Evolutionary conservation across 1,139 yeast species (phyloP), one percentile per base, ranked within the genome.

Genomic region (Saccharomyces hybrid): DNA sequence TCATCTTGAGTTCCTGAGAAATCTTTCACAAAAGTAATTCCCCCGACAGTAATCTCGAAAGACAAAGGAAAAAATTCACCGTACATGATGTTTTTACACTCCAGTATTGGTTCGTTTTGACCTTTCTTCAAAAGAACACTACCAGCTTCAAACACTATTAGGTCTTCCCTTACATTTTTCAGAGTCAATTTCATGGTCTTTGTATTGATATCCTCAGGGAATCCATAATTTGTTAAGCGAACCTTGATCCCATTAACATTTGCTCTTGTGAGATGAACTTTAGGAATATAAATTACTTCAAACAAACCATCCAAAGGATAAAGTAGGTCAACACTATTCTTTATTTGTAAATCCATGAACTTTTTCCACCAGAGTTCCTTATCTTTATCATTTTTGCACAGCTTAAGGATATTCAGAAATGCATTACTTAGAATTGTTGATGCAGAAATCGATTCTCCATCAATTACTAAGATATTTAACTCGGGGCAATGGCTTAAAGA

Each of bases 401-500:
- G 49, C 44, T 65, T 62, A 27, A 68, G 50, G 20, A 68, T 53
- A 55, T 69, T 64, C 30, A 70, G 56, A 52, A 62, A 64, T 16
- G 70, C 64, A 34, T 67, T 65, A 38, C 69, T 59, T 26, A 70
- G 53, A 13, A 69, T 57, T 1, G 64, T 58, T 1, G 64, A 50
- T 4, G 62, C 59, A 1, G 69, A 66, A 11, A 69, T 61, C 2
- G 56, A 32, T 32, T 64, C 65, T 3, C 60, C 68, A 44, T 66
- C 67, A n/a, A 67, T 59, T 8, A 59, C 58, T 7, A 70, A 53
- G 16, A 53, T 52, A 7, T 52, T 54, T 3, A 66, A 34, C 26
- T 57, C 53, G 1, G 62, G 56, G 51, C 68, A 65, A 13, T 63
- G 61, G 14, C 80, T 82, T 47, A 90, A 73, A 62, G 96, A 88